These are phyloP conservation scores for Entomortierella parvispora DNA, from an alignment of 192 early-diverging fungal species.

Conservation along the genomic window DNA sequence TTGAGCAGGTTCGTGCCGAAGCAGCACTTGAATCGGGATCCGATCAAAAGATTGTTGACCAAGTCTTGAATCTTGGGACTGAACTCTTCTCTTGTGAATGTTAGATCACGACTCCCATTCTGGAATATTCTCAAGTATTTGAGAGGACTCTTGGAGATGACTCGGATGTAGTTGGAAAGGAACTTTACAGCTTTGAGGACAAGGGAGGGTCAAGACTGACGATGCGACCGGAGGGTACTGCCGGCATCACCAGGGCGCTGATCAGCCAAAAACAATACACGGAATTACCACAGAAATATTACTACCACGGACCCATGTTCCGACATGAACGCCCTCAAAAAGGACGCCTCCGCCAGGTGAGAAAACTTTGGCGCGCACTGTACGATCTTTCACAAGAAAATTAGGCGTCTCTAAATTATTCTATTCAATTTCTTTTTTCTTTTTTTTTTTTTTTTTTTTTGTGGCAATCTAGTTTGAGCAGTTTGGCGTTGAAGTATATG, in stretches of 20 bases:
- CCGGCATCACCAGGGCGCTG: constrained; percentile 57
- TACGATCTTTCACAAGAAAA: background rate
- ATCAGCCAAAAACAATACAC: constrained; percentile 57
- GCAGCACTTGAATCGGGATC: background rate
- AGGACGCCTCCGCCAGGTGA: constrained; percentile 69
- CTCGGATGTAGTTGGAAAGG: constrained; percentile 76
- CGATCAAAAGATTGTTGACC: no score
- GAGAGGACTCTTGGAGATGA: constrained; percentile 69
- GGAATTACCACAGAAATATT: constrained; percentile 63
- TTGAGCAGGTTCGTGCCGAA: constrained; percentile 53
- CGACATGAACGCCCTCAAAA: constrained; percentile 77
- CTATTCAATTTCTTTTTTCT: background rate
- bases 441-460: background rate
- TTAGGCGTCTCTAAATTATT: background rate
- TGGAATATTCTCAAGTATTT: constrained; percentile 72
- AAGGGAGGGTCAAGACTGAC: constrained; percentile 66
- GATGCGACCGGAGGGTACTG: constrained; percentile 78
- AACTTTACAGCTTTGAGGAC: constrained; percentile 73
- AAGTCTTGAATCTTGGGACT: no score
- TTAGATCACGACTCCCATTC: constrained; percentile 68
- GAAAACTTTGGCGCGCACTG: background rate
- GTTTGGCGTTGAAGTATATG: constrained; percentile 72
- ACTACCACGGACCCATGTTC: constrained; percentile 75
- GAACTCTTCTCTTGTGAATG: no score
- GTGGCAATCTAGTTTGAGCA: constrained; percentile 67